phyloP scores from a whole-genome alignment of 2,329 filamentous ascomycete genomes.

The Ilyonectria sp. region DNA sequence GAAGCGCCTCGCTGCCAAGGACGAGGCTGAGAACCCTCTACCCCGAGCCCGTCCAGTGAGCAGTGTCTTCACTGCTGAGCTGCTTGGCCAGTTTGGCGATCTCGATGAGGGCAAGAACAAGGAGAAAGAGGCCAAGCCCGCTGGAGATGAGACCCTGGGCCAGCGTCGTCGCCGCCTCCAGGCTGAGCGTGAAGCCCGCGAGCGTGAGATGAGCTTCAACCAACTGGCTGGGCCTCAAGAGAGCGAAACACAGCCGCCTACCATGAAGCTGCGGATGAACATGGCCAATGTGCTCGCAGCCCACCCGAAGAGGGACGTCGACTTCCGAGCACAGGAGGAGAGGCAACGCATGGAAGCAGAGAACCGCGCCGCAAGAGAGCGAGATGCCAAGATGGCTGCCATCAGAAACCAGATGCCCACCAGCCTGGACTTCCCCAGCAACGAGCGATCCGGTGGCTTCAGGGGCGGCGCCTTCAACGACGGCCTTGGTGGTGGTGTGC shows the following conservation, averaged over 20 bases:
- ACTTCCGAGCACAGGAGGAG: constrained; percentile 60
- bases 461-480: constrained; percentile 70
- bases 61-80: constrained; percentile 77
- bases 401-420: constrained; percentile 66
- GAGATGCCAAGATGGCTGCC: constrained; percentile 64
- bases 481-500: constrained; percentile 59
- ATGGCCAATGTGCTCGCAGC: constrained; percentile 72
- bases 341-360: constrained; percentile 59
- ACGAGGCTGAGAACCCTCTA: constrained; percentile 61
- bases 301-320: constrained; percentile 58
- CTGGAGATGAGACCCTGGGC: constrained; percentile 83
- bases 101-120: constrained; percentile 61
- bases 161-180: constrained; percentile 83
- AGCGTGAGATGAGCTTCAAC: constrained; percentile 65
- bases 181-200: constrained; percentile 76
- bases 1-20: constrained; percentile 74
- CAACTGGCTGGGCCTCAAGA: constrained; percentile 36
- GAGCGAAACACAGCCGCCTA: constrained; percentile 23
- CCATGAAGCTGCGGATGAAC: constrained; percentile 58
- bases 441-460: constrained; percentile 60
- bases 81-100: constrained; percentile 76
- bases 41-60: constrained; percentile 73
- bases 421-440: constrained; percentile 50
- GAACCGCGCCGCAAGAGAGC: constrained; percentile 57
- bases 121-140: constrained; percentile 58